These are phyloP conservation scores for Dissophora globulifera DNA, from an alignment of 192 early-diverging fungal species.

Conservation along the genomic window DNA sequence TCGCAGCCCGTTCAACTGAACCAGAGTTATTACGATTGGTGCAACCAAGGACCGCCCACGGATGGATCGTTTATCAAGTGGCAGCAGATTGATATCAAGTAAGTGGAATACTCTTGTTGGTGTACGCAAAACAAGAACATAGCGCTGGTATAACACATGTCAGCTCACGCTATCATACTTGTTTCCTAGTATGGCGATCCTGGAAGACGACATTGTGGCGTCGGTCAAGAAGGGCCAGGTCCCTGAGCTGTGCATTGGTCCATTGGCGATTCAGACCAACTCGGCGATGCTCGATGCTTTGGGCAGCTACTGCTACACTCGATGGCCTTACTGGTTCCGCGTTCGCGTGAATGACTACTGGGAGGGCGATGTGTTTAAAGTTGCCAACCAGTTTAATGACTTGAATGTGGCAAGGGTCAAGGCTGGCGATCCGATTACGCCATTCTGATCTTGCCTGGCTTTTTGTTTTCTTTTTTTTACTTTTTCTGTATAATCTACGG, in stretches of 20 bases:
- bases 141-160: too few relatives aligned
- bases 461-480: too few relatives aligned
- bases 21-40: slow-evolving; percentile 35
- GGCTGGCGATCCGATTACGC: slow-evolving; percentile 35
- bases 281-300: slow-evolving; percentile 26
- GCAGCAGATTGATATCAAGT: slow-evolving; percentile 58
- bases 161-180: not conserved
- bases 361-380: slow-evolving; percentile 50
- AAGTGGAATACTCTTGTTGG: slow-evolving; percentile 15
- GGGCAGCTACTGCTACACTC: slow-evolving; percentile 23
- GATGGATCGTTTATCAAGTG: slow-evolving; percentile 32
- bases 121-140: too few relatives aligned
- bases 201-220: slow-evolving; percentile 23
- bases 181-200: slow-evolving; percentile 16
- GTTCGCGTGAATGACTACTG: slow-evolving; percentile 54
- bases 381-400: slow-evolving; percentile 41
- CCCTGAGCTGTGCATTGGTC: slow-evolving; percentile 39
- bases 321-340: slow-evolving; percentile 55
- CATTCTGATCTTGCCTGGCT: slow-evolving; percentile 2
- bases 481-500: too few relatives aligned
- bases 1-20: slow-evolving; percentile 23
- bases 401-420: slow-evolving; percentile 46
- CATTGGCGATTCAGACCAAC: slow-evolving; percentile 39
- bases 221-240: slow-evolving; percentile 34
- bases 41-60: slow-evolving; percentile 18